phyloP scores from a whole-genome alignment of 2,329 filamentous ascomycete species.

The Aspergillus clavatus region DNA sequence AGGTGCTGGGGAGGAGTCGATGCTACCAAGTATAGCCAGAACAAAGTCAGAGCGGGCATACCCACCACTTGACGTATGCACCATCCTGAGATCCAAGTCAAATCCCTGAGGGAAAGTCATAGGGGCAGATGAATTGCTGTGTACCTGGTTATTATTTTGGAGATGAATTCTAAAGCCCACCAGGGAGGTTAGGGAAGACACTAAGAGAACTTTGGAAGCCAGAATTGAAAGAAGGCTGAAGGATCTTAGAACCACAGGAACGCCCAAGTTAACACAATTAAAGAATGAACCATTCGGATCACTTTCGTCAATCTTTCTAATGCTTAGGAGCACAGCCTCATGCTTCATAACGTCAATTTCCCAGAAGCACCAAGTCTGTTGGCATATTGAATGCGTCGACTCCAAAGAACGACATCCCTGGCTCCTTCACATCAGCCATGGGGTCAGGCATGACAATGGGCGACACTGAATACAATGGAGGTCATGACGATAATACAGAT shows the following conservation, averaged over 20 bases:
- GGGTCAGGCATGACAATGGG: constrained; percentile 3
- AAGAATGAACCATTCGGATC: background rate
- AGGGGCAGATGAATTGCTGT: too few relatives aligned
- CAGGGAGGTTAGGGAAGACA: background rate
- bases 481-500: background rate
- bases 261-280: background rate
- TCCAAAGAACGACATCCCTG: constrained; percentile 4
- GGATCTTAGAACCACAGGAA: background rate
- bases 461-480: background rate
- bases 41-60: background rate
- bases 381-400: constrained; percentile 1
- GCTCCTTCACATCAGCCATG: constrained; percentile 9
- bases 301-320: constrained; percentile 28
- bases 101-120: too few relatives aligned
- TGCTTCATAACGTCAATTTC: constrained; percentile 30
- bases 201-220: background rate
- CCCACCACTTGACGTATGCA: background rate
- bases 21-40: too few relatives aligned
- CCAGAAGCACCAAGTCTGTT: constrained; percentile 4
- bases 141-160: too few relatives aligned
- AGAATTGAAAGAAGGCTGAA: background rate
- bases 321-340: constrained; percentile 47
- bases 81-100: too few relatives aligned
- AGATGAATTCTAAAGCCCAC: background rate
- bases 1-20: background rate